phyloP scores from a whole-genome alignment of 106 monocot species.

The Acorus gramineus region DNA sequence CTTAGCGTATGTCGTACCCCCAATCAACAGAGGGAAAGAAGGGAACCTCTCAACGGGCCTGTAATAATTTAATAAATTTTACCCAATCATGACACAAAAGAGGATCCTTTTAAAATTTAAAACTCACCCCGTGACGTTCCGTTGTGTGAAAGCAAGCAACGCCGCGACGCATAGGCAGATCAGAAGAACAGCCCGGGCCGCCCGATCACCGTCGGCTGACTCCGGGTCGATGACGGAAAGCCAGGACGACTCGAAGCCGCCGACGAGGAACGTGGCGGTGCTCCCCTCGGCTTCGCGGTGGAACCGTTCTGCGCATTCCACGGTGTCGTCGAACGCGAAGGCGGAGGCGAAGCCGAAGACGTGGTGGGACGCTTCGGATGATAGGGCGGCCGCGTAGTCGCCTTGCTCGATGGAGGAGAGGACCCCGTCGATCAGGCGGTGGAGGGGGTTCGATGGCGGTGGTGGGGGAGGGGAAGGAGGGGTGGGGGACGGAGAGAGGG shows the following conservation, averaged over 20 bases:
- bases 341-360: conserved; percentile 35
- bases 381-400: conserved; percentile 46
- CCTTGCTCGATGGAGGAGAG: conserved; percentile 61
- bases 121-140: conserved; percentile 79
- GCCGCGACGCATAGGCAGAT: conserved; percentile 68
- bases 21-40: conserved; percentile 45
- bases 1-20: conserved; percentile 4
- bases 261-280: conserved; percentile 36
- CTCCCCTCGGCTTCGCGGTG: conserved; percentile 41
- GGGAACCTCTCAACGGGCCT: conserved; percentile 62
- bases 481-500: conserved; percentile 17
- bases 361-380: conserved; percentile 23
- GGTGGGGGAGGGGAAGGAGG: conserved; percentile 7
- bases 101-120: no score
- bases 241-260: conserved; percentile 26
- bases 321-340: conserved; percentile 42
- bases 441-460: conserved; percentile 6
- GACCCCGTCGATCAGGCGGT: conserved; percentile 22
- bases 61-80: not conserved
- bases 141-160: conserved; percentile 67
- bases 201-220: conserved; percentile 1
- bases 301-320: conserved; percentile 42
- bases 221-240: conserved; percentile 23
- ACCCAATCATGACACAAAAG: no score
- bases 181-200: conserved; percentile 30